These are phyloP conservation scores for Dendrothele bispora DNA, from an alignment of 768 basidiomycete genomes.

Conservation along the genomic window DNA sequence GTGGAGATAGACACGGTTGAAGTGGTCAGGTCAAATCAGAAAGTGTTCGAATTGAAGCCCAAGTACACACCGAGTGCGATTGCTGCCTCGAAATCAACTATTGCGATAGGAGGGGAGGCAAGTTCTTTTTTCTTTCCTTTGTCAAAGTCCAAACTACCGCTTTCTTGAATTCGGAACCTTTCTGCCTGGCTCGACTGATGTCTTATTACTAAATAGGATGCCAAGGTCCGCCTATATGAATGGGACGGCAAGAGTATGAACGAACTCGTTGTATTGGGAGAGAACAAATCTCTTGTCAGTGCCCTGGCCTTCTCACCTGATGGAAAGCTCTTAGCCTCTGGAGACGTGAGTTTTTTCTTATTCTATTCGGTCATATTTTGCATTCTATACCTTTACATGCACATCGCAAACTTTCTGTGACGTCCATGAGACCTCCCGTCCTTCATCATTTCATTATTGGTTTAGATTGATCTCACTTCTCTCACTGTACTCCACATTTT, in stretches of 20 bases:
- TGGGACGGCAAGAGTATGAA: slow-evolving; percentile 69
- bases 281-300: slow-evolving; percentile 69
- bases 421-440: too few relatives aligned
- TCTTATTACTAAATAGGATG: slow-evolving; percentile 46
- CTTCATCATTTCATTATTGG: too few relatives aligned
- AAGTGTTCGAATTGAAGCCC: slow-evolving; percentile 54
- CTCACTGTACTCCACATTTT: too few relatives aligned
- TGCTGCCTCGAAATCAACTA: slow-evolving; percentile 46
- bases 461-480: too few relatives aligned
- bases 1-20: slow-evolving; percentile 58
- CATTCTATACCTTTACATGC: background rate
- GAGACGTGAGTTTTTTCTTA: slow-evolving; percentile 80
- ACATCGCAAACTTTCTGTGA: background rate
- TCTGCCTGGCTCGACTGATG: background rate
- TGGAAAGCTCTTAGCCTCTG: slow-evolving; percentile 72
- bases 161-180: background rate
- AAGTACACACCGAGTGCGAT: slow-evolving; percentile 56
- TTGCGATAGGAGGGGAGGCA: slow-evolving; percentile 80
- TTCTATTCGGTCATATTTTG: too few relatives aligned
- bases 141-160: background rate
- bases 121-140: background rate
- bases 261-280: slow-evolving; percentile 58
- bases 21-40: slow-evolving; percentile 70
- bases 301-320: slow-evolving; percentile 81
- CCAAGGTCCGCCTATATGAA: slow-evolving; percentile 69